Evolutionary conservation across 371 early-diverging fungal genomes (phyloP).

Genomic region (Synchytrium microbalum): DNA sequence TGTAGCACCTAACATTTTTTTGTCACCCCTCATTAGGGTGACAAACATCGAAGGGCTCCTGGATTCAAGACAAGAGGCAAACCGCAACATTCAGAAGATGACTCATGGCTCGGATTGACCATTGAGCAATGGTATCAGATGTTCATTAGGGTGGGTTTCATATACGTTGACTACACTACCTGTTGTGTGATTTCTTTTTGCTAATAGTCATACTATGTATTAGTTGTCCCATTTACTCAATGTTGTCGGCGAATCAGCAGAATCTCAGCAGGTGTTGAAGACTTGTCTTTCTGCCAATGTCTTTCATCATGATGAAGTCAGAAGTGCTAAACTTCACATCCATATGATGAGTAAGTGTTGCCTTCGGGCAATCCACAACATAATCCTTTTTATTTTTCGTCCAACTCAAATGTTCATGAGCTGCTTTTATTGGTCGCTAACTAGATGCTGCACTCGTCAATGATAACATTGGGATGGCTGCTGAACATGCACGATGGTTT

Average conservation of each 20-base stretch:
- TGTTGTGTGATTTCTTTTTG: neutral
- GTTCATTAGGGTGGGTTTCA: constrained; percentile 46
- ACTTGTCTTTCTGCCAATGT: constrained; percentile 54
- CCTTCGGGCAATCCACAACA: too few relatives aligned
- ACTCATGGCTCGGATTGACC: constrained; percentile 40
- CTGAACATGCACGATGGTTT: constrained; percentile 38
- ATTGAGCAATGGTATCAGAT: constrained; percentile 57
- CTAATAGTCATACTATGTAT: constrained; percentile 6
- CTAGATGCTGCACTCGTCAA: constrained; percentile 38
- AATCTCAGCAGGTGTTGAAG: constrained; percentile 55
- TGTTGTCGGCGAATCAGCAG: constrained; percentile 44
- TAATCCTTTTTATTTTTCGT: neutral
- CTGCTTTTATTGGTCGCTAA: neutral
- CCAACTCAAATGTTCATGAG: neutral
- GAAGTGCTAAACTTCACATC: constrained; percentile 42
- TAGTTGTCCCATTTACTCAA: constrained; percentile 57
- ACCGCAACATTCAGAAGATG: neutral
- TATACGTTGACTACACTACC: neutral
- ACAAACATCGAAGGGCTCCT: neutral
- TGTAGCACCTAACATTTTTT: neutral
- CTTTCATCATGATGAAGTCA: constrained; percentile 50
- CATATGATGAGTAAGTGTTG: constrained; percentile 56
- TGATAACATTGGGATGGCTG: constrained; percentile 26
- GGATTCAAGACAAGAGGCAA: neutral
- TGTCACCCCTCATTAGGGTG: neutral